phyloP scores from a whole-genome alignment of 2,329 filamentous ascomycete genomes.

The Cladosporium colombiae region DNA sequence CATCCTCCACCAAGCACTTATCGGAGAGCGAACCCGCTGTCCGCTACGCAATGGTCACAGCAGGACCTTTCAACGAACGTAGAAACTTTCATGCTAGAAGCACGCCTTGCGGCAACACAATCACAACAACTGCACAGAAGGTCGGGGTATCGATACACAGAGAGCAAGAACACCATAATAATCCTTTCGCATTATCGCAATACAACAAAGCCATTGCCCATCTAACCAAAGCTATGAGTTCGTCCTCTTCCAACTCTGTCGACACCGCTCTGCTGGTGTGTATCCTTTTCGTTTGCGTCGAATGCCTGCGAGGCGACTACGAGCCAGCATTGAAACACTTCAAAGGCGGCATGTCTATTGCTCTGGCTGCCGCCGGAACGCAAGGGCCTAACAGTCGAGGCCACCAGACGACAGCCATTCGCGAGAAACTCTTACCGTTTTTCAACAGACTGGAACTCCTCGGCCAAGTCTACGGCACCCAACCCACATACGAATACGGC shows the following conservation, averaged over 20 bases:
- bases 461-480: slow-evolving; percentile 22
- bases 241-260: slow-evolving; percentile 11
- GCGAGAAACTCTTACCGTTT: slow-evolving; percentile 24
- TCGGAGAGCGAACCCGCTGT: slow-evolving; percentile 28
- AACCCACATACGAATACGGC: slow-evolving; percentile 11
- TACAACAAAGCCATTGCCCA: slow-evolving; percentile 30
- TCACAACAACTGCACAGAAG: slow-evolving; percentile 15
- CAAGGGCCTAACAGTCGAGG: not conserved
- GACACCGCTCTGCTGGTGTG: slow-evolving; percentile 31
- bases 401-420: slow-evolving; percentile 14
- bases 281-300: slow-evolving; percentile 33
- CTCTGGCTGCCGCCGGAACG: slow-evolving; percentile 12
- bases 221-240: slow-evolving; percentile 23
- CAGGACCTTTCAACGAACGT: slow-evolving; percentile 27
- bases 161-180: slow-evolving; percentile 18
- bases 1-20: slow-evolving; percentile 28
- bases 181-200: slow-evolving; percentile 26
- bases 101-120: not conserved
- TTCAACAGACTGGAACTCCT: slow-evolving; percentile 28
- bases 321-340: slow-evolving; percentile 29
- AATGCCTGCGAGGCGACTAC: slow-evolving; percentile 30
- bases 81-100: slow-evolving; percentile 11
- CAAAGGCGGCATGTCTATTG: slow-evolving; percentile 28
- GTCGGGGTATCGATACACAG: not conserved
- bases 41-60: slow-evolving; percentile 30